Conservation (phyloP, 129 eudicot species). For the Apium graveolens region DNA sequence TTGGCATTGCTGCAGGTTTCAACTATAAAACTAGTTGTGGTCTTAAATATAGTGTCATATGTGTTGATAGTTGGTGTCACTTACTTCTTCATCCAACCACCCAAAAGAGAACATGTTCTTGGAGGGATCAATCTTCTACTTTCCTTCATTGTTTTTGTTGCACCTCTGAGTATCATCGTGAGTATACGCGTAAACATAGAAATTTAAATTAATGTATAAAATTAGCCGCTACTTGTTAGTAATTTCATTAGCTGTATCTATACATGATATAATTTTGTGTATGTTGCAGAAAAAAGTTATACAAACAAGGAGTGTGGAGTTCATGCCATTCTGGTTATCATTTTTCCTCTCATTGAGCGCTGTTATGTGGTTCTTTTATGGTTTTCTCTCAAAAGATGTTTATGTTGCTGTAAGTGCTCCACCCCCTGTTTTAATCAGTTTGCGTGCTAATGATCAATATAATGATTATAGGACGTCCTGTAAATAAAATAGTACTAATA, state of each 20-base stretch:
- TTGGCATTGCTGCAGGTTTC: slow-evolving; percentile 32
- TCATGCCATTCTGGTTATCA: slow-evolving; percentile 49
- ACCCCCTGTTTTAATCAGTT: not conserved
- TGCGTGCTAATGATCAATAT: not conserved
- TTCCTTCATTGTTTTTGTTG: slow-evolving; percentile 49
- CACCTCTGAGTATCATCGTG: slow-evolving; percentile 73
- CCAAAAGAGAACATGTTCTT: slow-evolving; percentile 30
- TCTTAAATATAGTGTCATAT: slow-evolving; percentile 46
- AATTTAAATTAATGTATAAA: no score
- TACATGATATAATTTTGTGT: not conserved
- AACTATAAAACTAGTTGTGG: slow-evolving; percentile 37
- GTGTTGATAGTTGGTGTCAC: slow-evolving; percentile 35
- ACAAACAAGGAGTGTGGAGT: slow-evolving; percentile 57
- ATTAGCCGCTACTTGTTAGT: no score
- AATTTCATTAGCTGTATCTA: no score
- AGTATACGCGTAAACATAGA: not conserved
- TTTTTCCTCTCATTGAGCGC: slow-evolving; percentile 44
- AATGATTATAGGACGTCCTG: not conserved
- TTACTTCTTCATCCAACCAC: slow-evolving; percentile 40
- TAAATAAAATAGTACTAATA: not conserved
- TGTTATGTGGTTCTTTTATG: slow-evolving; percentile 50
- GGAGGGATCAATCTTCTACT: slow-evolving; percentile 65
- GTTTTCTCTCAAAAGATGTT: slow-evolving; percentile 37
- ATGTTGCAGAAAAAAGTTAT: slow-evolving; percentile 45
- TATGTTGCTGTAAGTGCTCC: slow-evolving; percentile 32